Base-by-base conservation (phyloP, 1,284 basidiomycete genomes). In the Porodaedalea pini region DNA sequence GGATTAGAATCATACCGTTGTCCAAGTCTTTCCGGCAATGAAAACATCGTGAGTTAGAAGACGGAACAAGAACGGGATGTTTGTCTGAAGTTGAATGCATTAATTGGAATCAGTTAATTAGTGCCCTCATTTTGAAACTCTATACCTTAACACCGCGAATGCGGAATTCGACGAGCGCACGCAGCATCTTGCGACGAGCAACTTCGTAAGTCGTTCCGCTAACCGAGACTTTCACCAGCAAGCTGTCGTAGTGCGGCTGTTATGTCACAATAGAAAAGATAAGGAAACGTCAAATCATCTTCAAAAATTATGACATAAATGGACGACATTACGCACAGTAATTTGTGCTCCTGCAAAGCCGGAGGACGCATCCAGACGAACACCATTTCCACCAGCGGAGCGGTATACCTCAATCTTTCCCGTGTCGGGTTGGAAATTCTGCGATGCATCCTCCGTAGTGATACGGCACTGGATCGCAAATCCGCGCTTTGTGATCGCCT, bases 371-470 rank as follows among this genome's bases (percentile, higher is more conserved):
- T 99, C 97, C 57, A 99, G 81, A 72, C 97, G 91, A 53, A 99
- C 94, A 72, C 97, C 97, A 71, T 98, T 99, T 63, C 97, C 97
- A 74, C 97, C 97, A 43, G 97, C 96, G 67, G 92, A 95, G 62
- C 96, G 89, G 77, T 99, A 99, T 34, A 99, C 97, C 70, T 99
- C 96, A 66, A 99, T 99, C 75, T 98, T 98, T 63, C 97, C 97
- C 2, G 94, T 98, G 73, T 99, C 97, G 34, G 97, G 97, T 74
- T 98, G 94, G 90, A 99, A 99, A 70, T 79, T 81, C 56, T 82
- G 71, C 23, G 90, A 83, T 7, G 97, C 85, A 73, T 99, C 96
- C 75, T 99, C 97, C n/a, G 97, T 99, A 43, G 97, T 99, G 73
- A 99, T 85, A 78, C 97, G 94, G 73, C 94, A 98, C 71, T 99